Percentiles rank a stretch among this genome's conserved stretches.
phyloP scores from a whole-genome alignment of 208 protist species.

The Leishmania gerbilli region DNA sequence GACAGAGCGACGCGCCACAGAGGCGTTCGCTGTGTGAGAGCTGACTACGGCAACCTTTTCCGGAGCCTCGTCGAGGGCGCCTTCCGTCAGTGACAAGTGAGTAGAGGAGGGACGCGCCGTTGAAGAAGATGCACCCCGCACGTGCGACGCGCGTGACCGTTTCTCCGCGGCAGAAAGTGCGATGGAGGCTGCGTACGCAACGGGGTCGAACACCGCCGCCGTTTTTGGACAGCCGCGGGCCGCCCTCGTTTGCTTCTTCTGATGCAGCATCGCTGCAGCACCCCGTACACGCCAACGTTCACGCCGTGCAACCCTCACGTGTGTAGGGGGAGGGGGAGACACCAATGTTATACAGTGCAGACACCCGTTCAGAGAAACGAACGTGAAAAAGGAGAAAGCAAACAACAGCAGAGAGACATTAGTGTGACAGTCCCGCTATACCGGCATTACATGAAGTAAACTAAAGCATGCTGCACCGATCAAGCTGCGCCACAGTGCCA shows the following conservation, averaged over 20 bases:
- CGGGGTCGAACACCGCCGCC: conserved; percentile 25
- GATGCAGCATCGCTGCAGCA: background rate
- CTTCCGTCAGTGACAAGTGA: background rate
- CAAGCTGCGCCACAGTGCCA: background rate
- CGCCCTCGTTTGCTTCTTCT: background rate
- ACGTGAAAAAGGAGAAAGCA: background rate
- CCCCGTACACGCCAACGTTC: background rate
- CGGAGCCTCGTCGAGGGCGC: background rate
- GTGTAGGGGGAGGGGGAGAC: background rate
- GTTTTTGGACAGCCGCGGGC: background rate
- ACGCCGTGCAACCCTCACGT: background rate
- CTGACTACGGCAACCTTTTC: background rate
- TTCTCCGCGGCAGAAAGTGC: conserved; percentile 27
- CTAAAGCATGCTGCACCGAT: background rate
- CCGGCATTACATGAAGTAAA: background rate
- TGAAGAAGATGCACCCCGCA: conserved; percentile 16
- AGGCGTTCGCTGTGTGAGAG: background rate
- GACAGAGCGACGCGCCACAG: background rate
- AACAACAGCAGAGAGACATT: background rate
- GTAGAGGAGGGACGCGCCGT: conserved; percentile 19
- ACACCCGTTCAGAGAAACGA: background rate
- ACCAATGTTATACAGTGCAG: background rate
- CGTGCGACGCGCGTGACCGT: conserved; percentile 21
- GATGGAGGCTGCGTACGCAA: conserved; percentile 36
- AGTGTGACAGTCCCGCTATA: background rate